These are phyloP conservation scores for Leccinum truebloodii DNA, from an alignment of 768 basidiomycete genomes.

Conservation along the genomic window DNA sequence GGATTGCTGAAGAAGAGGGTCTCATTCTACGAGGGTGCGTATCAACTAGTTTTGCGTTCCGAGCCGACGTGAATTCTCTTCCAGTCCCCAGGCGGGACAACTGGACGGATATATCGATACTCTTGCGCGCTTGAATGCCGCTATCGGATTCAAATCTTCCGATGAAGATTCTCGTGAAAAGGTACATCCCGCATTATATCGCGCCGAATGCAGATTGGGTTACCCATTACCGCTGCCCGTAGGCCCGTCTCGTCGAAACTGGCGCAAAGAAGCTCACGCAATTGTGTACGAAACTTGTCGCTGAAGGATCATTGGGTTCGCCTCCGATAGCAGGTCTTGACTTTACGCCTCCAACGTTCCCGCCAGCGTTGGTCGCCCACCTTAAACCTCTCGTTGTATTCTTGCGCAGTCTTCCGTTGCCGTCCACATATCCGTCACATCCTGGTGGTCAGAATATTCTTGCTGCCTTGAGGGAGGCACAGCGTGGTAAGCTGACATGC, in stretches of 20 bases:
- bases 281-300: slow-evolving; percentile 82
- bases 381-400: slow-evolving; percentile 67
- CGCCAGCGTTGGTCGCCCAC: slow-evolving; percentile 49
- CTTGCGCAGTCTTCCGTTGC: slow-evolving; percentile 71
- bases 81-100: slow-evolving; percentile 71
- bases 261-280: slow-evolving; percentile 82
- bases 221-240: neutral
- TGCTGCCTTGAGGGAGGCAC: slow-evolving; percentile 69
- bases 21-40: slow-evolving; percentile 73
- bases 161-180: slow-evolving; percentile 57
- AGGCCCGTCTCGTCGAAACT: slow-evolving; percentile 78
- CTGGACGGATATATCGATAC: slow-evolving; percentile 68
- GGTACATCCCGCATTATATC: slow-evolving; percentile 30
- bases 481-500: slow-evolving; percentile 87
- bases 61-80: neutral
- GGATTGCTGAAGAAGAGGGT: slow-evolving; percentile 75
- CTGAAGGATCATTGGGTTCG: slow-evolving; percentile 79
- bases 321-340: slow-evolving; percentile 62
- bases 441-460: slow-evolving; percentile 68
- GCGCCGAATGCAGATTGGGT: neutral
- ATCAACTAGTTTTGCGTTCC: slow-evolving; percentile 5
- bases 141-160: slow-evolving; percentile 71
- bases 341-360: slow-evolving; percentile 55
- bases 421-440: slow-evolving; percentile 81
- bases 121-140: slow-evolving; percentile 74